Base-by-base conservation (phyloP, 495 filamentous ascomycete species). In the Penicillium verhagenii region DNA sequence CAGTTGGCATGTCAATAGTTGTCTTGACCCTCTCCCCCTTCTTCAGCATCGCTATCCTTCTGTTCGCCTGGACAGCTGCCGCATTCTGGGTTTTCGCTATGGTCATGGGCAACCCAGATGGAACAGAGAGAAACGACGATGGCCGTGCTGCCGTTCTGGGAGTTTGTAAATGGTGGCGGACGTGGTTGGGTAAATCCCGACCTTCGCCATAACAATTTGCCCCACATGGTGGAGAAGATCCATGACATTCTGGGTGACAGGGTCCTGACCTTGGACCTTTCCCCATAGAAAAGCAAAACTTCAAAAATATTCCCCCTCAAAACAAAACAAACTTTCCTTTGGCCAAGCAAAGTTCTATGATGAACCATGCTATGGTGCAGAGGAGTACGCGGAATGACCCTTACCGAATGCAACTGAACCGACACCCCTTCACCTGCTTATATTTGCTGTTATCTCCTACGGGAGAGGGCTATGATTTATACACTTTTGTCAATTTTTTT, bases 81-180 rank as follows among this genome's bases (percentile, higher is more conserved):
- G 76, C 74, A 38, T 88, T 86, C 70, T 88, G 85, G 85, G 66
- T 83, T 50, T 85, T 82, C 54, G 75, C 83, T 23, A 77, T 76
- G 60, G 75, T 87, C 9, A 63, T 88, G 35, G 85, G 85, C 1
- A 82, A 86, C 61, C 83, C 82, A 31, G 81, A 83, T 33, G 82
- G 82, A n/a, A 80, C 78, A 45, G 84, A 85, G 57, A 74, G 79
- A 37, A 78, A 77, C 45, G 82, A 86, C 51, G 84, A 86, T 57
- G 85, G 85, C 8, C 74, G 79, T 29, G 76, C 80, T 1, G 79
- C 83, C 7, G 83, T 88, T 10, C 67, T 88, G 19, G 78, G 77
- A 4, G 80, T 88, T 53, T 71, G 79, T 57, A 66, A 67, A 44
- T 86, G 82, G 80, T 88, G 85, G 85, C 82, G 84, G 56, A 68